Evolutionary conservation across 345 rosid species (phyloP).

Genomic region (Moricandia arvensis): DNA sequence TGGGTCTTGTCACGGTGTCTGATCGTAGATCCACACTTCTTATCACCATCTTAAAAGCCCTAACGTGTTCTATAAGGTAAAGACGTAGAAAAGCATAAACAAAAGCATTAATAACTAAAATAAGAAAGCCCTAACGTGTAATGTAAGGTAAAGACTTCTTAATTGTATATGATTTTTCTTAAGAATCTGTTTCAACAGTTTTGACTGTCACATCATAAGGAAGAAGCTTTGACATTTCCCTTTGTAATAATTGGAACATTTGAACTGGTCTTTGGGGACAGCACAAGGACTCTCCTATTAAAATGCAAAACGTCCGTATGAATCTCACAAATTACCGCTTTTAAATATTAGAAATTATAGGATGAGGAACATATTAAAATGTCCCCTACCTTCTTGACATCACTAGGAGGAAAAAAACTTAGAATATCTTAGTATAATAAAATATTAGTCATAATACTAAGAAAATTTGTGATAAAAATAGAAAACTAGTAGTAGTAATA

Average conservation of each 20-base stretch:
- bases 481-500: not conserved
- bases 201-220: constrained; percentile 1
- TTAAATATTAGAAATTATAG: not conserved
- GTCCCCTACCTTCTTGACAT: not conserved
- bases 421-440: not conserved
- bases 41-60: constrained; percentile 56
- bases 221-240: not conserved
- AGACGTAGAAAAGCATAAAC: not conserved
- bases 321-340: constrained; percentile 5
- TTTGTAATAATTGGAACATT: constrained; percentile 1
- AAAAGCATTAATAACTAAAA: not conserved
- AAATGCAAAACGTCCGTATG: not conserved
- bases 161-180: not conserved
- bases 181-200: not conserved
- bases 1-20: constrained; percentile 87
- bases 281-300: not conserved
- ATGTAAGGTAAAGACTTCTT: not conserved
- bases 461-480: not conserved
- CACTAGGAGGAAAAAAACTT: not conserved
- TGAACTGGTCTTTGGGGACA: constrained; percentile 26
- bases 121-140: not conserved
- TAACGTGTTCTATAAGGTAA: not conserved
- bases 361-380: not conserved
- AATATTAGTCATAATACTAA: not conserved
- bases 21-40: constrained; percentile 84